Conservation (phyloP, 2,329 filamentous ascomycete species). For the Neofusicoccum laricinum region DNA sequence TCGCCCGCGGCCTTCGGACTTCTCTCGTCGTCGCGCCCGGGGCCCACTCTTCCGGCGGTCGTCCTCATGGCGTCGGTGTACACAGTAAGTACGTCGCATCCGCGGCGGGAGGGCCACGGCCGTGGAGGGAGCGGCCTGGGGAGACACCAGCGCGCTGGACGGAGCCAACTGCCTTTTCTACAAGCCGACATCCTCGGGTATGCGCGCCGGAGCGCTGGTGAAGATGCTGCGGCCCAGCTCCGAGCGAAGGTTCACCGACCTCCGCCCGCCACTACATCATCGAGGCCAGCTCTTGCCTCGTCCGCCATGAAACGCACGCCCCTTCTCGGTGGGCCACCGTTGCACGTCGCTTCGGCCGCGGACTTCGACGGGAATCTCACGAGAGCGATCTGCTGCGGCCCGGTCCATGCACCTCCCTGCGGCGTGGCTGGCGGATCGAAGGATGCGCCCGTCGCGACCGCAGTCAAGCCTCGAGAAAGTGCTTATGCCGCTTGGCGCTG, state of each 20-base stretch:
- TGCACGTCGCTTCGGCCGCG: background rate
- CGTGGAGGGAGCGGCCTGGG: background rate
- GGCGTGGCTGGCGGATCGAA: background rate
- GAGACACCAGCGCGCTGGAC: background rate
- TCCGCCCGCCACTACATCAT: background rate
- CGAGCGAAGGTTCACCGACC: background rate
- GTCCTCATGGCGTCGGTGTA: background rate
- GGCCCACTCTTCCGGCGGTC: constrained; percentile 1
- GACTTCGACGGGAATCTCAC: background rate
- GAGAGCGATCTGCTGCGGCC: constrained; percentile 1
- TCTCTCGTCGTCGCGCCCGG: background rate
- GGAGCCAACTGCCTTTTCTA: background rate
- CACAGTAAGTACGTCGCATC: too few relatives aligned
- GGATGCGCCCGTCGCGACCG: background rate
- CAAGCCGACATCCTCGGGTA: background rate
- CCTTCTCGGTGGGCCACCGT: background rate
- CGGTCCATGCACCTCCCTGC: constrained; percentile 1
- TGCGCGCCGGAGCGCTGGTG: background rate
- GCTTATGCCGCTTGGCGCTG: background rate
- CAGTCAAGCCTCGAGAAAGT: background rate
- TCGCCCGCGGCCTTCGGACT: background rate
- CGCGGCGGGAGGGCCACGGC: background rate
- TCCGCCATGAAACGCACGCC: background rate
- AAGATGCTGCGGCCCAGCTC: background rate
- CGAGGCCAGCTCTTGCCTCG: background rate